Base-by-base conservation (phyloP, 192 early-diverging fungal genomes). In the Rhizophagus clarus region DNA sequence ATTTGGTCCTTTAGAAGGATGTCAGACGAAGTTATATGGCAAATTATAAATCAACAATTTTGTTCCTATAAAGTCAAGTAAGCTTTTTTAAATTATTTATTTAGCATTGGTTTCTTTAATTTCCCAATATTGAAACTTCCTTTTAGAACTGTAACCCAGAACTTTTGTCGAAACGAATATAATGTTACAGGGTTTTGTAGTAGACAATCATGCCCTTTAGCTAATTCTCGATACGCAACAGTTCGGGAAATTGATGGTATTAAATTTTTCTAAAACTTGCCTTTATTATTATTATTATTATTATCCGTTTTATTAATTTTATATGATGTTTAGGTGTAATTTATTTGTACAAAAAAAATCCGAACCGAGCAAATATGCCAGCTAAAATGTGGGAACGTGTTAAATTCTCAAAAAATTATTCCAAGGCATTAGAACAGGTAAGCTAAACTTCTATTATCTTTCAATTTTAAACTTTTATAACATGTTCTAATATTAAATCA, bases 1-100 rank as follows among this genome's bases (percentile, higher is more conserved):
- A 80, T 80, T 64, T 80, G 40, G 66, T 79, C 42, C 80, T 9
- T 80, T 24, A 29, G 42, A 45, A 34, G 11, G 26, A 88, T 66
- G 80, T 83, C 84, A 82, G 93, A 94, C 89, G 90, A 96, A 81
- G 87, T 98, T 60, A 93, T 99, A 80, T 99, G 97, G 97, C 91
- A 95, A 81, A 94, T 96, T 67, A 96, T 99, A 71, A 96, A 95
- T 83, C 92, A 95, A 88, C 92, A 97, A 83, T 99, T 99, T 83
- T 99, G 97, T 81, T 97, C 96, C 20, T 99, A 93, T 91, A 99
- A 98, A 94, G 93, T 97, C 89, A 97, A 96, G 93, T 95, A 89
- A 70, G 89, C 85, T 7, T 32, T 3, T 37, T 69, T 24, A 28
- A 67, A 7, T 9, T 17, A 15, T 34, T 20, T 42, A 24, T 15